phyloP scores from a whole-genome alignment of 371 early-diverging fungal species.

The Mortierella sp. region DNA sequence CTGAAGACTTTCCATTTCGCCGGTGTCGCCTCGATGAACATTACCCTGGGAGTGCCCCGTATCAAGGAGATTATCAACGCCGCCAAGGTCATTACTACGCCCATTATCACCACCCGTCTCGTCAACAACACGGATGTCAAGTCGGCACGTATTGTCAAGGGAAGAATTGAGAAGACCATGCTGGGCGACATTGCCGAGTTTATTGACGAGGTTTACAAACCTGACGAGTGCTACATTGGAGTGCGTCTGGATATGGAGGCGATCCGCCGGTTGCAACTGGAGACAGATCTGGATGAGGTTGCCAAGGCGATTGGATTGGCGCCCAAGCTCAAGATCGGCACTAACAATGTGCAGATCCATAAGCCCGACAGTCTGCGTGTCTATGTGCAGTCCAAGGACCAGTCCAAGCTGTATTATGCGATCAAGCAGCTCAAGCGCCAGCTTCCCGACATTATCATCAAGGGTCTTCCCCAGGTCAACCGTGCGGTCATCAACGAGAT shows the following conservation, averaged over 20 bases:
- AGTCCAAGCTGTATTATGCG: slow-evolving; percentile 75
- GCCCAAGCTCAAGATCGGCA: slow-evolving; percentile 88
- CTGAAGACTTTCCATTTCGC: slow-evolving; percentile 99
- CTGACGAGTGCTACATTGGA: slow-evolving; percentile 81
- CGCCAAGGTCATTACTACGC: slow-evolving; percentile 94
- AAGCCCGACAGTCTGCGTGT: slow-evolving; percentile 83
- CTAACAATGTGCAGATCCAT: slow-evolving; percentile 80
- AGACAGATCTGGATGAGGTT: slow-evolving; percentile 83
- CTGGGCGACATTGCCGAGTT: slow-evolving; percentile 93
- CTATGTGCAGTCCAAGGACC: slow-evolving; percentile 76
- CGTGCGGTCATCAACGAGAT: slow-evolving; percentile 92
- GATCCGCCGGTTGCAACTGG: slow-evolving; percentile 80
- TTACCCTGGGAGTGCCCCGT: slow-evolving; percentile 99
- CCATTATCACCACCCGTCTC: slow-evolving; percentile 91
- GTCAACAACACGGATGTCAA: slow-evolving; percentile 75
- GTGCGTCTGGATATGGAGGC: slow-evolving; percentile 88
- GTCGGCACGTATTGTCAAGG: slow-evolving; percentile 95
- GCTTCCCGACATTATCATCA: slow-evolving; percentile 84
- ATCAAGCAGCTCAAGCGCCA: slow-evolving; percentile 90
- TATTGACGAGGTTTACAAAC: slow-evolving; percentile 91
- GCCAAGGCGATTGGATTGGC: slow-evolving; percentile 83
- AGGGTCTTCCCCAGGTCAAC: slow-evolving; percentile 87
- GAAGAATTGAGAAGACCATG: slow-evolving; percentile 91
- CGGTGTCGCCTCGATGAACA: slow-evolving; percentile 99
- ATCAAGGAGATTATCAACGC: slow-evolving; percentile 98